These are phyloP conservation scores for Termitomyces sp. DNA, from an alignment of 768 basidiomycete species.

Conservation along the genomic window DNA sequence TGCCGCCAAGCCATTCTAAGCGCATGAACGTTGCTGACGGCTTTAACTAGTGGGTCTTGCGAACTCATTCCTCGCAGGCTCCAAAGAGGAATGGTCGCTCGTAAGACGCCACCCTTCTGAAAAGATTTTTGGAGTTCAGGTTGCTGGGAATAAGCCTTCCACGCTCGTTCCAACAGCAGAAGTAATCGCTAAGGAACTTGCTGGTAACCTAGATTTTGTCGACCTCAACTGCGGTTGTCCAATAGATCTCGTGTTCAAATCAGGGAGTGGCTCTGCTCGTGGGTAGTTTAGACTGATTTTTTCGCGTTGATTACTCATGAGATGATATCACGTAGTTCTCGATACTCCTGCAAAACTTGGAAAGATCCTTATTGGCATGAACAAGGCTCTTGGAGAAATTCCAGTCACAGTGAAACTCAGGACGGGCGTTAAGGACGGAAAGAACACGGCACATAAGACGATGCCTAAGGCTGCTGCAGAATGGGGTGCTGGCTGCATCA, in stretches of 20 bases:
- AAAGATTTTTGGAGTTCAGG: conserved; percentile 81
- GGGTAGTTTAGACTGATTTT: conserved; percentile 23
- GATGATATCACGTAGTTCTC: conserved; percentile 48
- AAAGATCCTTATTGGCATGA: conserved; percentile 89
- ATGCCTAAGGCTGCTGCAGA: conserved; percentile 71
- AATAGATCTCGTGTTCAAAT: conserved; percentile 91
- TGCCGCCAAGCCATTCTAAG: neutral
- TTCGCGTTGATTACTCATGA: neutral
- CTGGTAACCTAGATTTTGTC: conserved; percentile 74
- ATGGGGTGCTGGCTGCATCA: conserved; percentile 40
- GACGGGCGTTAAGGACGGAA: conserved; percentile 86
- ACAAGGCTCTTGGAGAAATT: conserved; percentile 79
- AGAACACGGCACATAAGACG: conserved; percentile 84
- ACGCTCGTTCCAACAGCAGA: conserved; percentile 80
- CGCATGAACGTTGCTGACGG: neutral
- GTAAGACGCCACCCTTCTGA: conserved; percentile 87
- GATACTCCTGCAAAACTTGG: conserved; percentile 79
- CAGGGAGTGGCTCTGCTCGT: conserved; percentile 88
- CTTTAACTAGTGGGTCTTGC: conserved; percentile 76
- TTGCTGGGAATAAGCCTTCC: conserved; percentile 84
- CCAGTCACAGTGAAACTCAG: conserved; percentile 90
- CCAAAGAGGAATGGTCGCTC: conserved; percentile 93
- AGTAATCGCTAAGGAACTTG: conserved; percentile 64
- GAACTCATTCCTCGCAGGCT: conserved; percentile 80
- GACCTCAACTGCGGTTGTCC: conserved; percentile 97